Evolutionary conservation across 2,329 filamentous ascomycete species (phyloP).

Genomic region (Clarireedia hainanense): DNA sequence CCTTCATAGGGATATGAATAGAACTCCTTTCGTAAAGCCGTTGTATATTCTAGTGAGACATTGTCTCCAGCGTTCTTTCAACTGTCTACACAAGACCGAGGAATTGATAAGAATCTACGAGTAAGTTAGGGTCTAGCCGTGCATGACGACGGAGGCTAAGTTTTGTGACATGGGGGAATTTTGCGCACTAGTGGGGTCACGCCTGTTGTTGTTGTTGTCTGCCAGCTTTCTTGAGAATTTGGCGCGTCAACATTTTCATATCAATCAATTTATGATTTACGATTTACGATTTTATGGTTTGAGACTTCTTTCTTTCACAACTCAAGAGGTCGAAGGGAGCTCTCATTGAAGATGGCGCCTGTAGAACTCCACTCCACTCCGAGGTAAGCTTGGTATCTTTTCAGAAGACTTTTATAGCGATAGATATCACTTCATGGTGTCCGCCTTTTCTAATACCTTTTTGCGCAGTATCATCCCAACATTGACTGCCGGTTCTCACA

Average conservation of each 20-base stretch:
- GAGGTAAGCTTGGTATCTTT: constrained; percentile 2
- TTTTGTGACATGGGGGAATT: not conserved
- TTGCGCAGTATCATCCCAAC: constrained; percentile 12
- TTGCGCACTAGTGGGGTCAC: not conserved
- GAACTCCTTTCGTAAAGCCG: not conserved
- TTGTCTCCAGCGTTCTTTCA: not conserved
- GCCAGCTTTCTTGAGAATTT: no score
- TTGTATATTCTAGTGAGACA: not conserved
- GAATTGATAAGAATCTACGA: not conserved
- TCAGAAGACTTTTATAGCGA: not conserved
- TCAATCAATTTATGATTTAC: not conserved
- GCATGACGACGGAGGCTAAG: not conserved
- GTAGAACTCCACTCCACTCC: constrained; percentile 6
- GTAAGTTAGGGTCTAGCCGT: not conserved
- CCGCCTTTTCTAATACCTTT: not conserved
- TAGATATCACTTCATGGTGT: not conserved
- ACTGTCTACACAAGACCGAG: not conserved
- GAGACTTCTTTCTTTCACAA: not conserved
- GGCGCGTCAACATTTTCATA: not conserved
- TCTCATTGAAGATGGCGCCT: constrained; percentile 4
- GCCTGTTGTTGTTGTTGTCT: not conserved
- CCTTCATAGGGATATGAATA: not conserved
- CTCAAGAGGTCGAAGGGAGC: not conserved
- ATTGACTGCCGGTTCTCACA: constrained; percentile 13
- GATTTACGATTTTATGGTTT: no score